Conservation (phyloP, 2,329 filamentous ascomycete species). For the Pseudomassariella vexata region DNA sequence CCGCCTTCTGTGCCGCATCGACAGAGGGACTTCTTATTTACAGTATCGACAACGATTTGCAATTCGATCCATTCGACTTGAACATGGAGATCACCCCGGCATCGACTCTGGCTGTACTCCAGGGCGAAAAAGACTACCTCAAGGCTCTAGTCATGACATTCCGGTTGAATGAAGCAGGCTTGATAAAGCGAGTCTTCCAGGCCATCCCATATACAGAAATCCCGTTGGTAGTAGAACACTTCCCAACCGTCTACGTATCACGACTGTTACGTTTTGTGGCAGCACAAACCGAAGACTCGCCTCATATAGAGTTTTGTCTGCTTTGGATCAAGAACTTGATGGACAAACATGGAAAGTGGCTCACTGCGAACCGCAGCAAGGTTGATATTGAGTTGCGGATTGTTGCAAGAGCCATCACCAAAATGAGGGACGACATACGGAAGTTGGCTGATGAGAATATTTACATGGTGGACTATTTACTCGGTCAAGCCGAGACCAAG, state of each 20-base stretch:
- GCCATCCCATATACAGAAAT: conserved; percentile 72
- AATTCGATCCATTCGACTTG: conserved; percentile 95
- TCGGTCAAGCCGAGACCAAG: conserved; percentile 39
- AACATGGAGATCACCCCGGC: conserved; percentile 90
- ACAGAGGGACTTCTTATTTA: conserved; percentile 94
- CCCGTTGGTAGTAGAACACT: conserved; percentile 66
- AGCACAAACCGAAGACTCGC: conserved; percentile 79
- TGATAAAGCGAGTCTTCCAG: conserved; percentile 84
- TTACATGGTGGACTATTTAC: conserved; percentile 81
- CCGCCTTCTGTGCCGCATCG: conserved; percentile 88
- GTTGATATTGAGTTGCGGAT: conserved; percentile 81
- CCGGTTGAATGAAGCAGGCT: conserved; percentile 78
- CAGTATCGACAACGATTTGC: conserved; percentile 74
- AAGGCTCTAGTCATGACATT: conserved; percentile 97
- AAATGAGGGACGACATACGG: conserved; percentile 77
- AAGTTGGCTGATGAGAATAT: conserved; percentile 81
- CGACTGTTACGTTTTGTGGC: conserved; percentile 83
- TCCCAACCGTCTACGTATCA: conserved; percentile 82
- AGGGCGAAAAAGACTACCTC: conserved; percentile 70
- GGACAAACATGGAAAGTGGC: conserved; percentile 76
- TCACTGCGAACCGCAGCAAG: conserved; percentile 73
- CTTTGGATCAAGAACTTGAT: conserved; percentile 84
- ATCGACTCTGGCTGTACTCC: conserved; percentile 65
- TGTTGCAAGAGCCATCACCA: conserved; percentile 72
- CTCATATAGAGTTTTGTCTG: conserved; percentile 91